Base-by-base conservation (phyloP, 2,329 filamentous ascomycete genomes). In the Zymoseptoria crescenta region DNA sequence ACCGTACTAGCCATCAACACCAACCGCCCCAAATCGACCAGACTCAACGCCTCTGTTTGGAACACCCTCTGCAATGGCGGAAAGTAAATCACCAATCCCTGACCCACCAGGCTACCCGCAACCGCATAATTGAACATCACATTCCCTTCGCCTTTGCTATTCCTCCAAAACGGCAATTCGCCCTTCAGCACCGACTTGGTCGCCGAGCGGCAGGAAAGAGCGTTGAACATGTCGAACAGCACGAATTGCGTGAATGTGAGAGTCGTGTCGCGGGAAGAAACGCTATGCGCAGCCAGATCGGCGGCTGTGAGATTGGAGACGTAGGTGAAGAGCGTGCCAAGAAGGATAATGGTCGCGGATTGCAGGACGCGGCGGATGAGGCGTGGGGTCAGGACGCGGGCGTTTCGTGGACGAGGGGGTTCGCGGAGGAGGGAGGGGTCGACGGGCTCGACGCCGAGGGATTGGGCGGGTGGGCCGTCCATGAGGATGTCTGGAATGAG, bases 201-300 rank as follows among this genome's bases (percentile, higher is more conserved):
- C 72, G 96, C 92, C 7, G 89, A 95, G 53, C 94, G 89, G 75
- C 94, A 99, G 16, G 90, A 87, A 21, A 99, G 80, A 1, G 94
- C 94, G 74, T 99, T 97, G 80, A 97, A 96, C 94, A 99, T 99
- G 79, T 99, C 94, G 75, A 97, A 99, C 56, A 99, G 83, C 52
- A 99, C 94, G 72, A 99, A 99, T 76, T 92, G 96, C 5, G 94
- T 99, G 73, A 99, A 99, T 0, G 94, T 97, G 89, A 99, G 96
- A 64, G 94, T 99, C 1, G 94, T 99, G 76, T 99, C 94, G 67
- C 95, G 91, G 54, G 90, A 89, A 1, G 87, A 95, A 60, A 97
- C 89, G 59, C 87, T 79, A 51, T 72, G 70, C 1, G 70, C 68
- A 29, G 65, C 65, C 35, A 74, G 69, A 57, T 90, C 87, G 71